Percentiles rank a stretch among this genome's conserved stretches.
Evolutionary conservation across 2,329 filamentous ascomycete genomes (phyloP).

Genomic region (Nakataea oryzae): DNA sequence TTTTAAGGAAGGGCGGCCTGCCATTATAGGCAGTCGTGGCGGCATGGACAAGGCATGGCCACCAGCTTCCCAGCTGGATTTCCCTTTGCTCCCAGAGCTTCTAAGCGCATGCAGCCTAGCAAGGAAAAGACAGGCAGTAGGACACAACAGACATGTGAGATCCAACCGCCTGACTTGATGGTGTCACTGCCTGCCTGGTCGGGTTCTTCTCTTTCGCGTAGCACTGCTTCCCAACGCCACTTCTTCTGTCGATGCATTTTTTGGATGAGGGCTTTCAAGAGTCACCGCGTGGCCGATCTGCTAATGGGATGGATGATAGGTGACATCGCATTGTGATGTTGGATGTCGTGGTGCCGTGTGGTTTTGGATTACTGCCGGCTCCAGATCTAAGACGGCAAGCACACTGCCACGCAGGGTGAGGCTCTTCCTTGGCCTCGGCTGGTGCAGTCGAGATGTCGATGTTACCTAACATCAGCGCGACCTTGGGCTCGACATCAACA

Average conservation of each 20-base stretch:
- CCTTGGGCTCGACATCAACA: neutral
- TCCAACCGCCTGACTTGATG: neutral
- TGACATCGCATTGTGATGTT: neutral
- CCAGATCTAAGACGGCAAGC: neutral
- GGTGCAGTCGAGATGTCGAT: neutral
- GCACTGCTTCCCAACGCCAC: neutral
- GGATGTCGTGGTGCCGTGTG: neutral
- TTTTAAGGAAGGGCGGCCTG: neutral
- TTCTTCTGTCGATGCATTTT: neutral
- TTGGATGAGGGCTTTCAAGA: neutral
- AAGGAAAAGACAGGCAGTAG: too few relatives aligned
- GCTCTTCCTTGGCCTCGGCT: neutral
- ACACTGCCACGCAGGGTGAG: neutral
- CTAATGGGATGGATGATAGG: neutral
- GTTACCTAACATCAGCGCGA: neutral
- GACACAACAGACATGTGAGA: neutral
- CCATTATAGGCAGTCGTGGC: neutral
- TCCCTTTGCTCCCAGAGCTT: too few relatives aligned
- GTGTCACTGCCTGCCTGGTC: neutral
- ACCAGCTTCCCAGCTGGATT: too few relatives aligned
- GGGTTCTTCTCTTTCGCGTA: neutral
- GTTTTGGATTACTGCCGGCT: neutral
- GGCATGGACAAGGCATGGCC: neutral
- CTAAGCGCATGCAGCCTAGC: too few relatives aligned
- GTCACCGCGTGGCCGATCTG: neutral